These are phyloP conservation scores for Cephaloascus fragrans DNA, from an alignment of 805 yeast species.

Conservation along the genomic window DNA sequence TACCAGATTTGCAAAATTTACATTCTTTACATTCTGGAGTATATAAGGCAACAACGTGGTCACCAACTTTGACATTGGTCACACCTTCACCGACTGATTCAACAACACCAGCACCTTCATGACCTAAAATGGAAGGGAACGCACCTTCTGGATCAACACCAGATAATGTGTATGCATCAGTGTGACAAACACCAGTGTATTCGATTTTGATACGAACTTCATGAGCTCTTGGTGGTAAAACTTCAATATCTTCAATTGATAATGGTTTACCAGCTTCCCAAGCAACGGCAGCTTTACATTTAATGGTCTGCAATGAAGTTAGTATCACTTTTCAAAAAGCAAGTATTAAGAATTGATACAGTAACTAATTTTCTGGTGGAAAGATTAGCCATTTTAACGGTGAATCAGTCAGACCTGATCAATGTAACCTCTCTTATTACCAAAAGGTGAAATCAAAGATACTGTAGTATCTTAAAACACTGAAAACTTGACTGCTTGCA, in stretches of 20 bases:
- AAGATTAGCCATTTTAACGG: neutral
- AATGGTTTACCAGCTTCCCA: constrained; percentile 90
- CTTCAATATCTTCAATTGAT: constrained; percentile 78
- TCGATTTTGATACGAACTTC: constrained; percentile 89
- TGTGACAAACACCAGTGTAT: constrained; percentile 95
- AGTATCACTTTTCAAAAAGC: neutral
- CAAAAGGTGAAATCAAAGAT: neutral
- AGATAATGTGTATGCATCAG: constrained; percentile 93
- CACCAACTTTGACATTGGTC: constrained; percentile 83
- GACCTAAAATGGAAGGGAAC: constrained; percentile 90
- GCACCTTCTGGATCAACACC: constrained; percentile 96
- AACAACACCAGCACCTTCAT: constrained; percentile 97
- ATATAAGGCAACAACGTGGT: constrained; percentile 86
- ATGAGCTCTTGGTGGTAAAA: constrained; percentile 90
- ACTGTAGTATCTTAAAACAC: no score
- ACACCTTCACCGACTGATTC: constrained; percentile 95
- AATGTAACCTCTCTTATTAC: neutral
- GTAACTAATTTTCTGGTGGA: neutral
- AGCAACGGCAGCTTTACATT: constrained; percentile 94
- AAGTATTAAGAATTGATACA: no score
- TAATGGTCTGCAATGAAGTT: constrained; percentile 36
- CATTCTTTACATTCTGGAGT: constrained; percentile 96
- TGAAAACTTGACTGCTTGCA: no score
- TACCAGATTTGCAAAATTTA: constrained; percentile 89
- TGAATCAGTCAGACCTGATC: neutral